phyloP scores from a whole-genome alignment of 2,329 filamentous ascomycete species.

The Pestalotiopsis sp. region DNA sequence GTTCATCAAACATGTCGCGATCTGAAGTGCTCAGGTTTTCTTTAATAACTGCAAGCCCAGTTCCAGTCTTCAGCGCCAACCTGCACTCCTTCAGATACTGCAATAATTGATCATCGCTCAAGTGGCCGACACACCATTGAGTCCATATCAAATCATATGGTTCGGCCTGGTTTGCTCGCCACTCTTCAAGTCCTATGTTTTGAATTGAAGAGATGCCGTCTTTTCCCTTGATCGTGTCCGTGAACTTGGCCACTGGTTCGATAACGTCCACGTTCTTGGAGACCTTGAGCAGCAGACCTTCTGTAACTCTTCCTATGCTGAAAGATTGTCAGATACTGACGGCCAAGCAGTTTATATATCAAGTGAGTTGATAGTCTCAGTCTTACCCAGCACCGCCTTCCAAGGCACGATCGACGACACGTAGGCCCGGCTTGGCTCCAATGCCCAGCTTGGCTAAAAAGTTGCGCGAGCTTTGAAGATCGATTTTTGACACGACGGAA shows the following conservation, averaged over 20 bases:
- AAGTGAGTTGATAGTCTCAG: not conserved
- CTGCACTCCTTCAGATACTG: slow-evolving; percentile 67
- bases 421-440: slow-evolving; percentile 34
- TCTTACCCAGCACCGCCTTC: slow-evolving; percentile 46
- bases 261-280: slow-evolving; percentile 78
- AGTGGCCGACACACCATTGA: slow-evolving; percentile 87
- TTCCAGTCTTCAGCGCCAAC: slow-evolving; percentile 34
- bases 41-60: slow-evolving; percentile 71
- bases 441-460: slow-evolving; percentile 72
- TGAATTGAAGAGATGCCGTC: slow-evolving; percentile 65
- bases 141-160: slow-evolving; percentile 84
- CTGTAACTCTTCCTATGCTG: slow-evolving; percentile 82
- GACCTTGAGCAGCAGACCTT: slow-evolving; percentile 72
- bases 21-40: slow-evolving; percentile 70
- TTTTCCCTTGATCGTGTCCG: slow-evolving; percentile 58
- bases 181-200: slow-evolving; percentile 75
- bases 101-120: slow-evolving; percentile 74
- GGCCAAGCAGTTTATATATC: no score
- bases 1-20: slow-evolving; percentile 72
- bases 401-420: slow-evolving; percentile 30
- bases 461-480: slow-evolving; percentile 70
- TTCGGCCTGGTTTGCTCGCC: slow-evolving; percentile 50
- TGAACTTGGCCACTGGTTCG: slow-evolving; percentile 85
- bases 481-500: slow-evolving; percentile 66
- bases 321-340: not conserved